Evolutionary conservation across 805 yeast species (phyloP).

Genomic region (Yarrowia sp.): DNA sequence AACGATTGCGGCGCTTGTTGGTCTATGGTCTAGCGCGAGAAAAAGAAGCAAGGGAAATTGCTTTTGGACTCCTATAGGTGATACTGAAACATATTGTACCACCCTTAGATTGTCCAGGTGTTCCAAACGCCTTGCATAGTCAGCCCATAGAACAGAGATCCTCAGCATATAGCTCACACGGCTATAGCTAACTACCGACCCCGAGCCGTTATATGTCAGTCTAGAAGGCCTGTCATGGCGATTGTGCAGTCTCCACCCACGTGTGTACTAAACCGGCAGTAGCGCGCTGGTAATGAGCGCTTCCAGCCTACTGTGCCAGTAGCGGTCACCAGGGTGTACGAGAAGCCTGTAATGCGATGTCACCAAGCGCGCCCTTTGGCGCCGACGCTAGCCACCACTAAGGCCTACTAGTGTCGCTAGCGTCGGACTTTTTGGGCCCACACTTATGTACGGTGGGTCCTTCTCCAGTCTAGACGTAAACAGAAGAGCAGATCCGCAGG

Average conservation of each 20-base stretch:
- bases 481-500: background rate
- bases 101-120: too few species aligned
- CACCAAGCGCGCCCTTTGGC: background rate
- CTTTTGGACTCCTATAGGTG: too few species aligned
- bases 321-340: background rate
- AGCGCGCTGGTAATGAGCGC: constrained; percentile 12
- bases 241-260: constrained; percentile 1
- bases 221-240: background rate
- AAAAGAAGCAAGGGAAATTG: too few species aligned
- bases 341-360: constrained; percentile 15
- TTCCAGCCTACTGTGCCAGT: background rate
- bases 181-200: too few species aligned
- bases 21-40: too few species aligned
- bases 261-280: background rate
- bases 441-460: constrained; percentile 8
- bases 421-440: constrained; percentile 21
- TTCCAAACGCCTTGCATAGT: too few species aligned
- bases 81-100: too few species aligned
- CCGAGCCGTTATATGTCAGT: constrained; percentile 15
- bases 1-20: too few species aligned
- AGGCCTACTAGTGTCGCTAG: background rate
- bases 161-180: too few species aligned
- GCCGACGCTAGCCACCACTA: constrained; percentile 1
- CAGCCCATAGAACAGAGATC: too few species aligned
- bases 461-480: background rate